Evolutionary conservation across 169 alveolate genomes (phyloP), one percentile per base, ranked within the genome.

Genomic region (Neospora caninum): DNA sequence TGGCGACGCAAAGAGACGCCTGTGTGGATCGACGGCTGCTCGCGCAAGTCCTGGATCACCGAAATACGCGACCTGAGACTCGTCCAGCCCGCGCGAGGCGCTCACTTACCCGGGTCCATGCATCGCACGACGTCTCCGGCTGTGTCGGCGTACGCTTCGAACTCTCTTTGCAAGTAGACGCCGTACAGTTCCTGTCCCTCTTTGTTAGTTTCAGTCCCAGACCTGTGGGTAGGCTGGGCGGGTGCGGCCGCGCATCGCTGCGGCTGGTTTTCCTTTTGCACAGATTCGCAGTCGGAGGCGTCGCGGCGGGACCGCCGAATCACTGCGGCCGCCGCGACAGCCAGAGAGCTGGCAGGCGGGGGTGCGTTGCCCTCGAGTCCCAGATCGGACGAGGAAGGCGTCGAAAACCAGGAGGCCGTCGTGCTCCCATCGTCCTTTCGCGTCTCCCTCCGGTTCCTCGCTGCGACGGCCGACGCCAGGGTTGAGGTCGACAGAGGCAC

Each of bases 91-190:
- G 64, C 64, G n/a, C n/a, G n/a, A n/a, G n/a, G 27, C 86, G 22
- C 34, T 34, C 86, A 34, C 89, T 42, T 29, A 82, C 89, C 89
- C 13, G 89, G 89, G 18, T 41, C 41, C 27, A 42, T 7, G 31
- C 89, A 82, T 20, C 89, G 89, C 6, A 82, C 67, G 69, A 82
- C 41, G 67, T 82, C 89, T 4, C 89, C 89, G 18, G 89, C 89
- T 29, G 69, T 42, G 67, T 82, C 89, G n/a, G 64, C 89, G 89
- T 82, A 82, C 42, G 89, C 89, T 41, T 82, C 89, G 67, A 82
- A 41, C 54, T 18, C 39, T 27, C 89, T 13, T 25, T 38, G n/a
- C 41, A 82, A 29, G 38, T 82, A 82, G 69, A 82, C 41, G 0
- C 64, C 38, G 64, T 82, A 82, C 34, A 82, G 64, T 31, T 41